Percentiles rank a stretch among this genome's conserved stretches.
Evolutionary conservation across 805 yeast genomes (phyloP).

Genomic region (Wickerhamomyces hampshirensis): DNA sequence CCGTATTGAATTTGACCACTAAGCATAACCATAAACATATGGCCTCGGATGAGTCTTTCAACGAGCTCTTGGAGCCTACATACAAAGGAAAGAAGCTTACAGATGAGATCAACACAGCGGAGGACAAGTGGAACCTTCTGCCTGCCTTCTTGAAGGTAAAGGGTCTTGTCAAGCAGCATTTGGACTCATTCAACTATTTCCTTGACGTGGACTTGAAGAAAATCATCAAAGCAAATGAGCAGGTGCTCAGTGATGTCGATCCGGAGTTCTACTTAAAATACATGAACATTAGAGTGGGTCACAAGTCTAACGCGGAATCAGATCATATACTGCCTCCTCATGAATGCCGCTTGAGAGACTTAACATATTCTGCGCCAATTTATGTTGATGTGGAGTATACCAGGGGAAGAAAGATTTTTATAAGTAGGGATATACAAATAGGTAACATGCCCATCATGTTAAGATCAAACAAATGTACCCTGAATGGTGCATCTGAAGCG

Average conservation of each 20-base stretch:
- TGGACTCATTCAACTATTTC: conserved; percentile 96
- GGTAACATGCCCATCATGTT: conserved; percentile 99
- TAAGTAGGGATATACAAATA: conserved; percentile 86
- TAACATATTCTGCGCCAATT: conserved; percentile 93
- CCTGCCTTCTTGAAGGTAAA: conserved; percentile 96
- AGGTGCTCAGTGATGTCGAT: conserved; percentile 88
- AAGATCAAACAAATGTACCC: conserved; percentile 85
- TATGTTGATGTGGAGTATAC: conserved; percentile 97
- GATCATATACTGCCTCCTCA: conserved; percentile 82
- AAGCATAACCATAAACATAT: conserved; percentile 14
- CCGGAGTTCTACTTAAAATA: conserved; percentile 94
- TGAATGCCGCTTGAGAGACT: conserved; percentile 90
- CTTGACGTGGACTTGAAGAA: conserved; percentile 91
- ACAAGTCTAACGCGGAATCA: conserved; percentile 52
- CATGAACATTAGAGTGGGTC: conserved; percentile 88
- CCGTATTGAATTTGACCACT: conserved; percentile 6
- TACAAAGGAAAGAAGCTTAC: conserved; percentile 84
- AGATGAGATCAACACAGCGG: conserved; percentile 86
- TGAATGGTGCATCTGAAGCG: conserved; percentile 69
- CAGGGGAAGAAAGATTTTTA: conserved; percentile 86
- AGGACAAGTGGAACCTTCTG: conserved; percentile 93
- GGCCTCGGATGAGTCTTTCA: conserved; percentile 56
- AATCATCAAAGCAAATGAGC: conserved; percentile 86
- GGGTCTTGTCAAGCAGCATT: conserved; percentile 94
- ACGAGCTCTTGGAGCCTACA: conserved; percentile 70